Percentiles rank a stretch among this genome's conserved stretches.
Conservation (phyloP, 331 rosid genomes). For the Rosa hybrid region DNA sequence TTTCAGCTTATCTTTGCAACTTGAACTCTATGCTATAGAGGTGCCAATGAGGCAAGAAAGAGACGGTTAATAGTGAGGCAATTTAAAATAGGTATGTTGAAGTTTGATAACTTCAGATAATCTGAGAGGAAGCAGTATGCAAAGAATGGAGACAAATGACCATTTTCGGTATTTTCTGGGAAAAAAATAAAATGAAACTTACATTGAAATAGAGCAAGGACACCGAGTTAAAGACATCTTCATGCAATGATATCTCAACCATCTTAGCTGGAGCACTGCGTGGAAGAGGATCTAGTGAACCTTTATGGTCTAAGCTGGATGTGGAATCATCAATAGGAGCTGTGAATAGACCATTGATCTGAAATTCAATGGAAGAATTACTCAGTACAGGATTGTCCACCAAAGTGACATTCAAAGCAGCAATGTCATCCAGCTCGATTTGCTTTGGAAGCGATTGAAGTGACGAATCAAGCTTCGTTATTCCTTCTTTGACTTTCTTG, state of each 20-base stretch:
- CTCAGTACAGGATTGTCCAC: constrained; percentile 54
- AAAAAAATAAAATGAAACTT: constrained; percentile 36
- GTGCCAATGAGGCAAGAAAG: background rate
- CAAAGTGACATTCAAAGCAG: constrained; percentile 64
- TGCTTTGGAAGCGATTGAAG: constrained; percentile 70
- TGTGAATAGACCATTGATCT: constrained; percentile 65
- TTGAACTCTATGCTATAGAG: background rate
- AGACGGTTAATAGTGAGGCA: background rate
- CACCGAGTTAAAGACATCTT: constrained; percentile 67
- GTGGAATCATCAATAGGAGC: constrained; percentile 30
- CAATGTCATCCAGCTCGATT: constrained; percentile 46
- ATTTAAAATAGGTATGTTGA: background rate
- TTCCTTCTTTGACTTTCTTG: constrained; percentile 56
- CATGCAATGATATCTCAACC: constrained; percentile 72
- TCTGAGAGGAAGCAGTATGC: background rate
- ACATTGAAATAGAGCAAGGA: constrained; percentile 59
- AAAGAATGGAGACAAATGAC: background rate
- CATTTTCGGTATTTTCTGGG: constrained; percentile 7
- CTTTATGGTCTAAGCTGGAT: constrained; percentile 35
- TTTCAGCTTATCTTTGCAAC: background rate
- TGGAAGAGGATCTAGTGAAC: constrained; percentile 28
- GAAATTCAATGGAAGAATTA: constrained; percentile 59
- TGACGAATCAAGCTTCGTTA: constrained; percentile 45
- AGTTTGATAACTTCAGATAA: background rate
- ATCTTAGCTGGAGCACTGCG: constrained; percentile 45